Evolutionary conservation across 2,329 filamentous ascomycete species (phyloP), one percentile per base, ranked within the genome.

Genomic region (Phoma sp.): DNA sequence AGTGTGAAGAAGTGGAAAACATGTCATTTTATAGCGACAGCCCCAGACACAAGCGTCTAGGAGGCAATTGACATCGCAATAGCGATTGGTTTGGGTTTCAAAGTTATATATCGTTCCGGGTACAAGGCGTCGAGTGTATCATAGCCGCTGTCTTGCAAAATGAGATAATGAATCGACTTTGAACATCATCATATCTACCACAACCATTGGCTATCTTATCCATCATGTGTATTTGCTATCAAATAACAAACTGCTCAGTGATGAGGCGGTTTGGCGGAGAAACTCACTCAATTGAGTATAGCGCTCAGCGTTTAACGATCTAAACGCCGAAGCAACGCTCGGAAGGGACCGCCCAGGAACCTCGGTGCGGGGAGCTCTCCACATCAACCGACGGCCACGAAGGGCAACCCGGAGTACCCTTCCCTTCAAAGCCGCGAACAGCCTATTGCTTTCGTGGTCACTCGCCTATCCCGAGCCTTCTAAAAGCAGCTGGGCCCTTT

Each of bases 121-220:
- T 46, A 61, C 49, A 61, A 42, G 69, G 69, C 68, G 68, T 58
- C 46, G 15, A 61, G 56, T 68, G 67, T 71, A 69, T 65, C 56
- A 69, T 67, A 67, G 56, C 63, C 57, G 61, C 63, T 49, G 57
- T 53, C 57, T 54, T 52, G 62, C 38, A 54, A 54, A 52, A 60
- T 57, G 23, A 30, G 21, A 42, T 17, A 37, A 62, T 55, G 61
- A 60, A 61, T 52, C 42, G 43, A 42, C 45, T 49, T 51, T 42
- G 42, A 14, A 36, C 46, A 42, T 38, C 38, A 26, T 32, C 17
- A 42, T 37, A 25, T 56, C 47, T 50, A 51, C 37, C 17, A 46
- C 17, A 12, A 26, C 4, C 23, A 36, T 30, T 49, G 48, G 39
- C 51, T 20, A 20, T 29, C 12, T 7, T 30, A 15, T 21, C 7